These are phyloP conservation scores for Rhodofomes roseus DNA, from an alignment of 1,284 basidiomycete genomes.

Conservation along the genomic window DNA sequence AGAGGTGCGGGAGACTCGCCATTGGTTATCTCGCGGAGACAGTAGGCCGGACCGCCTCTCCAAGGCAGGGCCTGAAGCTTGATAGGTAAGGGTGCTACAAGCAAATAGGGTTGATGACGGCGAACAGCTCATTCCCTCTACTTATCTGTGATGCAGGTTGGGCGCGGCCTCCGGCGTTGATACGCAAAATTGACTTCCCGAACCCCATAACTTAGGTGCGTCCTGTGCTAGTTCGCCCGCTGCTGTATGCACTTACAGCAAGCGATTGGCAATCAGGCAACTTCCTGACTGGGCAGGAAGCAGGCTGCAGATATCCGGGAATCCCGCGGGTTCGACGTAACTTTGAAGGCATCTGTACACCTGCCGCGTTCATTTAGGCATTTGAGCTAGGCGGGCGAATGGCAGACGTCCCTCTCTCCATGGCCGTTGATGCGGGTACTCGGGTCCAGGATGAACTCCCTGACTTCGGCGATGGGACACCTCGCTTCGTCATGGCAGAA, in stretches of 20 bases:
- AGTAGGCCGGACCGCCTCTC: too few species aligned
- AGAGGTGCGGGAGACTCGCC: too few species aligned
- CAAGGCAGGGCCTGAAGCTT: too few species aligned
- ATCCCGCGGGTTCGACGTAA: too few species aligned
- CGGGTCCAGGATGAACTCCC: background rate
- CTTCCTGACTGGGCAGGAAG: too few species aligned
- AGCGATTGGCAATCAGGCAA: too few species aligned
- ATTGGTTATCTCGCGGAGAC: too few species aligned
- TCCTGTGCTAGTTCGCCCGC: background rate
- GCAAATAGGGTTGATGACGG: background rate
- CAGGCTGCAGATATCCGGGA: too few species aligned
- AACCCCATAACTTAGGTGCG: background rate
- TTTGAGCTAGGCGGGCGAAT: background rate
- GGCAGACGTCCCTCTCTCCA: background rate
- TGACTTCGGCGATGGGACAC: too few species aligned
- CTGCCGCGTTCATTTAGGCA: background rate
- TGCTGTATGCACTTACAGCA: background rate
- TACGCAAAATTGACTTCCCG: background rate
- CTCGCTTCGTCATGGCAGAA: too few species aligned
- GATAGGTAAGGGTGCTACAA: background rate
- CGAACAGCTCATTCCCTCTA: background rate
- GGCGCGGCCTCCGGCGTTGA: background rate
- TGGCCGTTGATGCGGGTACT: background rate
- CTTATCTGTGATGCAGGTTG: background rate
- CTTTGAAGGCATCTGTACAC: background rate